Evolutionary conservation across 306 rosid species (phyloP).

Genomic region (Acacia crassicarpa): DNA sequence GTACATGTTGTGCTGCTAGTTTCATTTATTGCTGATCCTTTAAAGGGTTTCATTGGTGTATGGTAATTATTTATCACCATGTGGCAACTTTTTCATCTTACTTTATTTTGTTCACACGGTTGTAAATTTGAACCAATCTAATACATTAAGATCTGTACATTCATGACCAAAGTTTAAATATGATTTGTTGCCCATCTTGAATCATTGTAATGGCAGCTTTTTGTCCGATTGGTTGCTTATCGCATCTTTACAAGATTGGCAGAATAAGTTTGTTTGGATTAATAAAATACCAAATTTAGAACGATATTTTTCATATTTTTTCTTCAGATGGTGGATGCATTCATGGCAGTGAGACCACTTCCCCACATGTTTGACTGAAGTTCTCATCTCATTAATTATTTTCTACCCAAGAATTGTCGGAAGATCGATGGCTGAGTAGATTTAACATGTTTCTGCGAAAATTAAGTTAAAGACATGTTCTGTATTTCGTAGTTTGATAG

Average conservation of each 20-base stretch:
- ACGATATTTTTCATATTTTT: background rate
- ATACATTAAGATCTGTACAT: background rate
- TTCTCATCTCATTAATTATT: slow-evolving; percentile 7
- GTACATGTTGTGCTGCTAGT: background rate
- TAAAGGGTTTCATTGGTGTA: background rate
- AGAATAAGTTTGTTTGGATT: background rate
- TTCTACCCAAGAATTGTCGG: background rate
- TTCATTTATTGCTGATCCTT: background rate
- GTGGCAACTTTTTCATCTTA: too few relatives aligned
- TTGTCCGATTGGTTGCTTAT: background rate
- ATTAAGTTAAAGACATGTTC: background rate
- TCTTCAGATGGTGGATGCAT: slow-evolving; percentile 87
- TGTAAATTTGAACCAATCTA: background rate
- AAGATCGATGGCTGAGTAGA: slow-evolving; percentile 16
- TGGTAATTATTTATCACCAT: background rate
- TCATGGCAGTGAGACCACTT: slow-evolving; percentile 86
- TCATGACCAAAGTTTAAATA: background rate
- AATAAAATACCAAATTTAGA: slow-evolving; percentile 3
- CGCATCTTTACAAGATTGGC: background rate
- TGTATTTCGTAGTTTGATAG: background rate
- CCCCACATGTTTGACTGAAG: slow-evolving; percentile 23
- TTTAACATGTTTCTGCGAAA: background rate
- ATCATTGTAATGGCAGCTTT: background rate
- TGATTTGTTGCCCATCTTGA: background rate
- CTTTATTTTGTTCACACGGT: background rate